Base-by-base conservation (phyloP, 2,329 filamentous ascomycete species). In the Ophiocordyceps robertsii region DNA sequence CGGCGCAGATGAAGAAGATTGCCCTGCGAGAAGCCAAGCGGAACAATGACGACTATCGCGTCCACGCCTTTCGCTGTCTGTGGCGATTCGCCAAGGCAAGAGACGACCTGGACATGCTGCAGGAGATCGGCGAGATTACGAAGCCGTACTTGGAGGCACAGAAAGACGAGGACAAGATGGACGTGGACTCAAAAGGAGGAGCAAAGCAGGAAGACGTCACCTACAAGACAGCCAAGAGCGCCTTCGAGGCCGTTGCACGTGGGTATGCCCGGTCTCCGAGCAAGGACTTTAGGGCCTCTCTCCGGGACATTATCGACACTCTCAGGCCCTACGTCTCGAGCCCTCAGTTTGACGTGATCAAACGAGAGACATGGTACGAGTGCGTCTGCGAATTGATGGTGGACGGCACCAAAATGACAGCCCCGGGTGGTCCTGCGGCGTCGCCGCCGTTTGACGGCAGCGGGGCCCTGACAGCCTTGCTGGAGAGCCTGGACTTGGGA, bases 21-120 rank as follows among this genome's bases (percentile, higher is more conserved):
- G 75, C 76, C 6, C 60, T 90, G 14, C 76, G 90, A 44, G 92
- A 98, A 70, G 88, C 88, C 9, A 95, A 92, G 67, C 77, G 92
- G 29, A 90, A 89, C 56, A 95, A 95, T 54, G 75, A 80, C n/a
- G 69, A 70, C 8, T 98, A 96, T 61, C 77, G 84, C 13, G 81
- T 82, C 17, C 72, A 85, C 59, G 84, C 85, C 1, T 74, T 95
- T 48, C 66, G 68, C 43, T 79, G 77, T 30, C 66, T 95, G 6
- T 88, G 84, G 55, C 71, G 77, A 43, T 84, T 90, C 53, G 75
- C 78, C n/a, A 72, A 73, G 32, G 75, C 74, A 13, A 72, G 83
- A 38, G 69, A 72, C 21, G 82, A 89, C 53, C 56, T 86, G 14
- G 76, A 88, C 50, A 67, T 94, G 61, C 77, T 84, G 51, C 64